Evolutionary conservation across 805 yeast species (phyloP).

Genomic region (Ogataea chonburiensis): DNA sequence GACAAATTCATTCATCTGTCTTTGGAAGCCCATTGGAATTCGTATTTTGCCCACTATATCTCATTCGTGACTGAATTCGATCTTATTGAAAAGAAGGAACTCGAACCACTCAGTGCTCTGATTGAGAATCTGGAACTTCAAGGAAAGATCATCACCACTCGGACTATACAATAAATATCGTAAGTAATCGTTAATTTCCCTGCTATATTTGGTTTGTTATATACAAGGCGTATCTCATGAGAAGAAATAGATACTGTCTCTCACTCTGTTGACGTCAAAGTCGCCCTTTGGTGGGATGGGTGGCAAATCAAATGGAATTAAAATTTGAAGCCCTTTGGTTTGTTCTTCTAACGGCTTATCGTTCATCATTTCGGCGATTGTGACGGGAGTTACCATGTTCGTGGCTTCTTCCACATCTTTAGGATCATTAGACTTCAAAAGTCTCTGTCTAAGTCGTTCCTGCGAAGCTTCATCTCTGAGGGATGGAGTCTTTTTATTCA

Average conservation of each 20-base stretch:
- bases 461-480: slow-evolving; percentile 70
- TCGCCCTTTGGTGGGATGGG: slow-evolving; percentile 76
- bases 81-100: slow-evolving; percentile 73
- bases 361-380: slow-evolving; percentile 42
- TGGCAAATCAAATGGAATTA: slow-evolving; percentile 72
- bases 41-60: slow-evolving; percentile 91
- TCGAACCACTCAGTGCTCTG: slow-evolving; percentile 73
- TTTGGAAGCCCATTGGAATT: slow-evolving; percentile 96
- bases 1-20: slow-evolving; percentile 90
- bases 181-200: too few relatives aligned
- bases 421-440: slow-evolving; percentile 53
- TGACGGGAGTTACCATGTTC: slow-evolving; percentile 67
- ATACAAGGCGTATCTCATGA: slow-evolving; percentile 24
- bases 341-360: slow-evolving; percentile 23
- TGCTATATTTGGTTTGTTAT: too few relatives aligned
- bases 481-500: slow-evolving; percentile 53
- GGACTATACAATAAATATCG: too few relatives aligned
- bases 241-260: slow-evolving; percentile 80
- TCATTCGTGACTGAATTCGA: slow-evolving; percentile 84
- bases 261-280: slow-evolving; percentile 73
- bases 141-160: slow-evolving; percentile 63
- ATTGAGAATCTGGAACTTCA: slow-evolving; percentile 80
- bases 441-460: slow-evolving; percentile 61
- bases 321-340: slow-evolving; percentile 37
- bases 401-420: slow-evolving; percentile 48